A percentile compares a stretch with the other conserved stretches of the same genome.
Conservation (phyloP, 352 stramenopile species). For the Globisporangium abappressorium region DNA sequence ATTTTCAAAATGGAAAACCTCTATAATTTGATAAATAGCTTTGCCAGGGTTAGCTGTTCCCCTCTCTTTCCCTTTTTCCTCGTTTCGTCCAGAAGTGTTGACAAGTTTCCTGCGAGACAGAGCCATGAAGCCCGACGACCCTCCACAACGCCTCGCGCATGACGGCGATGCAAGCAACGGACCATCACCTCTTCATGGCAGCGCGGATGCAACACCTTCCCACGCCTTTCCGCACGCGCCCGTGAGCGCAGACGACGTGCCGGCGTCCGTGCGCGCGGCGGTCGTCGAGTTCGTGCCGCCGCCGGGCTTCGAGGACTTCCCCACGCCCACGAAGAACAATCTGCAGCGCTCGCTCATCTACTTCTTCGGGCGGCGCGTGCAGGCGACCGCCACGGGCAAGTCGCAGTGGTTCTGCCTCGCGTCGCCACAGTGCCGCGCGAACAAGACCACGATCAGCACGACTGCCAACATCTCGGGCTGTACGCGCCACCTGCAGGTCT, state of each 20-base stretch:
- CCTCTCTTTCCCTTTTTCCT: neutral
- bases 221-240: neutral
- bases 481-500: conserved; percentile 25
- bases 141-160: neutral
- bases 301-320: conserved; percentile 18
- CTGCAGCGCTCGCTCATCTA: conserved; percentile 28
- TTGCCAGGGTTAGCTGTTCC: neutral
- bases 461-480: conserved; percentile 24
- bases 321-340: conserved; percentile 25
- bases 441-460: conserved; percentile 25
- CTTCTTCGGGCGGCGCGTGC: conserved; percentile 23
- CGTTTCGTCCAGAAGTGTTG: neutral
- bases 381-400: conserved; percentile 8
- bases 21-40: neutral
- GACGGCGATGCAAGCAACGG: too few species aligned
- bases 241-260: conserved; percentile 12
- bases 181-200: neutral
- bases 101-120: neutral
- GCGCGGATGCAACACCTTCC: neutral
- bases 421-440: conserved; percentile 20
- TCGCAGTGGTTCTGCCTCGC: conserved; percentile 28
- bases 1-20: too few species aligned
- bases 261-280: conserved; percentile 11
- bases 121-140: neutral
- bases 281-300: conserved; percentile 17